Evolutionary conservation across 768 basidiomycete species (phyloP).

Genomic region (Exidia glandulosa): DNA sequence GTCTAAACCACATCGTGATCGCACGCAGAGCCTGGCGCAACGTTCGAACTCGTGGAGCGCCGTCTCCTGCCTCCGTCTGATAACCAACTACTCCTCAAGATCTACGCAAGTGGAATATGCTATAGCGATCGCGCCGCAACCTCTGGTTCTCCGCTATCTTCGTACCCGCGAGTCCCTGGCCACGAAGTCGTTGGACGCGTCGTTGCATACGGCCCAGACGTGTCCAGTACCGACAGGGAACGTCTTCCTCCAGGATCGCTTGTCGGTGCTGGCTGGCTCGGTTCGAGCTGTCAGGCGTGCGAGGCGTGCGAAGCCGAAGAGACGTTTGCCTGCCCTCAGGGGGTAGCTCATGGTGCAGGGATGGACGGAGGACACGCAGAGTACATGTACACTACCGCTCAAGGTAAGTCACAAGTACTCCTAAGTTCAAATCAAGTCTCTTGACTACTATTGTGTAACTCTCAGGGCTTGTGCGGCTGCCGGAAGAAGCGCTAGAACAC

Average conservation of each 20-base stretch:
- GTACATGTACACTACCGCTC: slow-evolving; percentile 7
- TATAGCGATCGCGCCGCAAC: slow-evolving; percentile 10
- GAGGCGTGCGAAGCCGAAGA: slow-evolving; percentile 14
- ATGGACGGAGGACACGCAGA: slow-evolving; percentile 9
- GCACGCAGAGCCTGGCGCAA: background rate
- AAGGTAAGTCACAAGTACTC: too few relatives aligned
- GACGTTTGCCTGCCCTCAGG: slow-evolving; percentile 15
- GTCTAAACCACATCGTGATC: background rate
- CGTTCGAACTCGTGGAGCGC: background rate
- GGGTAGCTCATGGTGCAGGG: slow-evolving; percentile 10
- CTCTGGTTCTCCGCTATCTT: slow-evolving; percentile 8
- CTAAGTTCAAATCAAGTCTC: background rate
- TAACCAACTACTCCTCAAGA: slow-evolving; percentile 14
- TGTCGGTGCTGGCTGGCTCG: slow-evolving; percentile 21
- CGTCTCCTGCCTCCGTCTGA: background rate
- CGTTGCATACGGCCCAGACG: slow-evolving; percentile 11
- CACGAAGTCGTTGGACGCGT: slow-evolving; percentile 20
- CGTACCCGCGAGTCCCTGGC: slow-evolving; percentile 14
- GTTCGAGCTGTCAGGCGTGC: slow-evolving; percentile 17
- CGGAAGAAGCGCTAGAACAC: slow-evolving; percentile 11
- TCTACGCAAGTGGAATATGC: slow-evolving; percentile 17
- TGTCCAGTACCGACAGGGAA: slow-evolving; percentile 1
- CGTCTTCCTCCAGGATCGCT: slow-evolving; percentile 18
- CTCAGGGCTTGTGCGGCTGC: slow-evolving; percentile 12
- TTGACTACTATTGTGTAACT: background rate